Evolutionary conservation across 176 grass and related monocot genomes (phyloP), one percentile per base, ranked within the genome.

Genomic region (Cymbopogon citratus): DNA sequence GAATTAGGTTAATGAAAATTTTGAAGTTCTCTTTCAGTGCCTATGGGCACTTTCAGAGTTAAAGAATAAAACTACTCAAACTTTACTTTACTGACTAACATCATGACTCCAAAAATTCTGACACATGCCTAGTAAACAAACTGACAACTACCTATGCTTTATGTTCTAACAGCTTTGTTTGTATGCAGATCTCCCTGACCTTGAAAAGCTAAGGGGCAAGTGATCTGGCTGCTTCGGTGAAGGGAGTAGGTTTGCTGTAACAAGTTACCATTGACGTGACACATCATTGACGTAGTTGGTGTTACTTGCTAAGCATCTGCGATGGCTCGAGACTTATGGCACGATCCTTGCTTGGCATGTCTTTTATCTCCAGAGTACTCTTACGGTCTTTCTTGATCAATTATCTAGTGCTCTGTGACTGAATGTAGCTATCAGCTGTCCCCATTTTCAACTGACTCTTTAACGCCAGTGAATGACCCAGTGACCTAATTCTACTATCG

Each of bases 151-250:
- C n/a, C 24, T 39, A 26, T n/a, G 14, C 11, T 41, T 39, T 36
- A 27, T 71, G 13, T 45, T 51, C 33, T 86, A 43, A 78, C 14
- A 73, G 0, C 16, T 56, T 81, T 80, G 13, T 46, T 69, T 80
- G n/a, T 38, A 48, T 88, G 86, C 92, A 94, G 95, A 98, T 89
- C 95, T 98, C 33, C 95, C 92, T 87, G 92, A 98, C 88, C 90
- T 98, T 27, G 95, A 94, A 85, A 98, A 98, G 75, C 77, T 93
- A 63, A 98, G 88, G 75, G 89, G 88, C 51, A 98, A 94, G 49
- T 98, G 85, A 89, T 48, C 12, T 75, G 39, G 5, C 72, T 45
- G 45, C 40, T 66, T 31, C 15, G 5, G 41, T 78, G 77, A 69
- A 71, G 56, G 80, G 33, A 80, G 26, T 71, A 90, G 38, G 54